Conservation (phyloP, 768 basidiomycete species). For the Hirschioporus abietinus region DNA sequence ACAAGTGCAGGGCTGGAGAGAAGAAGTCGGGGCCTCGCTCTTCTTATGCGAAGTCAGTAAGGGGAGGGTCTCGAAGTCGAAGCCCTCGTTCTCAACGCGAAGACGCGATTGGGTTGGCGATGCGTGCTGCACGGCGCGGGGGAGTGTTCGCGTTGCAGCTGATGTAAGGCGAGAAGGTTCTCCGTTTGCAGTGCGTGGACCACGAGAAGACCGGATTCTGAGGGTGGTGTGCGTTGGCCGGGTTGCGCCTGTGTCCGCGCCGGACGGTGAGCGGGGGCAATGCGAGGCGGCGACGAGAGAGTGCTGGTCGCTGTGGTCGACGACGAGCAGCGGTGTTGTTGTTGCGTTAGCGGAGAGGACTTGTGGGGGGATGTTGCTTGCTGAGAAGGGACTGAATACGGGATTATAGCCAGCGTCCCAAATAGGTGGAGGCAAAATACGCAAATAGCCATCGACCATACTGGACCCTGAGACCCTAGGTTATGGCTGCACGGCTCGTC, state of each 20-base stretch:
- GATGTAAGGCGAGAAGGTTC: neutral
- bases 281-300: neutral
- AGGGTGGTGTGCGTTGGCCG: neutral
- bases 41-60: neutral
- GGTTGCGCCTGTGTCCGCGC: neutral
- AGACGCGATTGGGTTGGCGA: neutral
- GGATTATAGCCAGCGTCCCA: conserved; percentile 1
- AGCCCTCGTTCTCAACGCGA: neutral
- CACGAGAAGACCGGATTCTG: neutral
- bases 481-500: neutral
- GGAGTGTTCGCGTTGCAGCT: neutral
- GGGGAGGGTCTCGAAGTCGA: neutral
- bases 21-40: neutral
- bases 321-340: neutral
- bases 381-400: neutral
- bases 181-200: neutral
- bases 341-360: neutral
- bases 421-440: conserved; percentile 1
- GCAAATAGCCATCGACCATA: neutral
- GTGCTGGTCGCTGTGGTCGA: neutral
- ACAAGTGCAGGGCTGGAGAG: neutral
- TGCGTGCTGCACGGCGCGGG: neutral
- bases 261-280: neutral
- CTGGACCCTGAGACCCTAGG: neutral
- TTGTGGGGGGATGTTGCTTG: conserved; percentile 1